Evolutionary conservation across 345 rosid genomes (phyloP).

Genomic region (Aquilaria sinensis): DNA sequence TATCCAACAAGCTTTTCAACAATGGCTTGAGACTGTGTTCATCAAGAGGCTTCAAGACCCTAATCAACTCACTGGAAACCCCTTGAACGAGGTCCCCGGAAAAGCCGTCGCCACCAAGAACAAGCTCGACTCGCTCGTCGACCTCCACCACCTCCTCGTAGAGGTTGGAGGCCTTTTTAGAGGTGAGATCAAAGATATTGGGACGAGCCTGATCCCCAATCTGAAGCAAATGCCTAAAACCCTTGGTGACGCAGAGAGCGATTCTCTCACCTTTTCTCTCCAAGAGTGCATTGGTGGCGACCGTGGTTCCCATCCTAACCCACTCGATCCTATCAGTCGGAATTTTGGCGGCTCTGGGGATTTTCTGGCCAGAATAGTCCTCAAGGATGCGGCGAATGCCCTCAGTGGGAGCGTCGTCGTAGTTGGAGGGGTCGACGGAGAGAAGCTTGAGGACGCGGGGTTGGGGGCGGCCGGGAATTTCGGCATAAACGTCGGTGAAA

Average conservation of each 20-base stretch:
- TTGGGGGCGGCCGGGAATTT: conserved; percentile 66
- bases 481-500: conserved; percentile 95
- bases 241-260: conserved; percentile 80
- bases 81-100: conserved; percentile 41
- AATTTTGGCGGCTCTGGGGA: conserved; percentile 62
- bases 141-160: conserved; percentile 85
- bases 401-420: conserved; percentile 95
- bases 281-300: conserved; percentile 89
- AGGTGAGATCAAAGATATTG: conserved; percentile 77
- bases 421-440: conserved; percentile 91
- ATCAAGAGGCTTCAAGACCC: conserved; percentile 64
- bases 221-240: conserved; percentile 87
- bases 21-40: conserved; percentile 52
- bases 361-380: conserved; percentile 59
- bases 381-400: conserved; percentile 90
- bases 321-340: conserved; percentile 91
- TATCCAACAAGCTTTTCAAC: conserved; percentile 55
- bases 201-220: conserved; percentile 97
- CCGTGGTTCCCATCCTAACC: conserved; percentile 98
- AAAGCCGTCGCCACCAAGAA: conserved; percentile 29
- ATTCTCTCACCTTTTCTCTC: conserved; percentile 96
- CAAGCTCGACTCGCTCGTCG: conserved; percentile 90
- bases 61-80: conserved; percentile 81
- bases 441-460: conserved; percentile 81
- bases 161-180: conserved; percentile 71